phyloP scores from a whole-genome alignment of 352 stramenopile genomes.

The Globisporangium splendens region DNA sequence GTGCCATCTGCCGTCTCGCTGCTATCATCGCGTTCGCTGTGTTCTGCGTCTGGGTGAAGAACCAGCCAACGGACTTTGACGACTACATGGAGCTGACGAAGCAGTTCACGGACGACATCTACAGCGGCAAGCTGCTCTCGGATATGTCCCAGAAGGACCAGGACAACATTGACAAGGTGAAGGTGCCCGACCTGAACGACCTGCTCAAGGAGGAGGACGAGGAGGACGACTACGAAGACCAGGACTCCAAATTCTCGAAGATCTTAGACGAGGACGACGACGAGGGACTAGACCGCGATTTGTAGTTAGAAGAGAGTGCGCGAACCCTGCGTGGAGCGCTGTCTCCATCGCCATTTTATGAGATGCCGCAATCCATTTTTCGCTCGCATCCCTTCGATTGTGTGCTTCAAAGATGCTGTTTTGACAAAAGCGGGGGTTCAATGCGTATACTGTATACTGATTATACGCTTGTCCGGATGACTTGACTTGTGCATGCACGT shows the following conservation, averaged over 20 bases:
- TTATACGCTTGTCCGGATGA: too few relatives aligned
- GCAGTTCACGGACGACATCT: constrained; percentile 99
- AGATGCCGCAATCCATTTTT: neutral
- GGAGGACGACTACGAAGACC: constrained; percentile 55
- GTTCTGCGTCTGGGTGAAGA: constrained; percentile 98
- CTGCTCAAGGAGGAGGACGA: constrained; percentile 83
- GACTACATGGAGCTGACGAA: constrained; percentile 98
- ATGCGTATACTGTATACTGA: too few relatives aligned
- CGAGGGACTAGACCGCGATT: constrained; percentile 53
- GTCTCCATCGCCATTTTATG: neutral
- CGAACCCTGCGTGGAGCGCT: neutral
- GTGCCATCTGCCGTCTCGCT: too few relatives aligned
- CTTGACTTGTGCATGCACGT: neutral
- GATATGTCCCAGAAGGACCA: constrained; percentile 98
- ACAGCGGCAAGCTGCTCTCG: constrained; percentile 97
- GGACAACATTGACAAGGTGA: constrained; percentile 97
- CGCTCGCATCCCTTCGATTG: neutral
- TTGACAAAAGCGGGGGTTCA: too few relatives aligned
- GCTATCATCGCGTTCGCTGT: constrained; percentile 91
- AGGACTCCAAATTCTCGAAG: constrained; percentile 72
- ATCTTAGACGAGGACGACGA: constrained; percentile 67
- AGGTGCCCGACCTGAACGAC: constrained; percentile 84
- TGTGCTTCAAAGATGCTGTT: neutral
- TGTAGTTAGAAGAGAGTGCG: constrained; percentile 38
- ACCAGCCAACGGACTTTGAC: constrained; percentile 99